phyloP scores from a whole-genome alignment of 495 filamentous ascomycete species.

The Aspergillus sclerotiicarbonarius region DNA sequence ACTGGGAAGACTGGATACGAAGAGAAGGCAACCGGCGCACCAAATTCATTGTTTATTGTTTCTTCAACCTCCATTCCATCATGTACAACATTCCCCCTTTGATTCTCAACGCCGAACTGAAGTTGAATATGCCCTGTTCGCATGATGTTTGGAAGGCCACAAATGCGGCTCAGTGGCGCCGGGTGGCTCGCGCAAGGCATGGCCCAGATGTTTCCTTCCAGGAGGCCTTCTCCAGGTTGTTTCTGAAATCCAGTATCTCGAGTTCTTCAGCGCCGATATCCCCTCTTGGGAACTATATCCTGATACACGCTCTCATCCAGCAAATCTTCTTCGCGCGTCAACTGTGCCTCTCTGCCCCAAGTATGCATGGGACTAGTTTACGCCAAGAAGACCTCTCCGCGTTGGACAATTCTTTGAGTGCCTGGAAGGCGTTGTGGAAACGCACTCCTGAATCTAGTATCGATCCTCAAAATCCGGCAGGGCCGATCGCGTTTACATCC shows the following conservation, averaged over 20 bases:
- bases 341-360: conserved; percentile 45
- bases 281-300: conserved; percentile 53
- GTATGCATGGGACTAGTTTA: conserved; percentile 43
- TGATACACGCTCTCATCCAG: conserved; percentile 54
- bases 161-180: conserved; percentile 46
- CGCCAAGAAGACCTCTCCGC: conserved; percentile 44
- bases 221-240: conserved; percentile 48
- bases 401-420: conserved; percentile 43
- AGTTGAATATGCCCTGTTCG: conserved; percentile 49
- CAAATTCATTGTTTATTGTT: conserved; percentile 53
- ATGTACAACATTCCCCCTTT: conserved; percentile 55
- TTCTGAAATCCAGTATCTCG: conserved; percentile 40
- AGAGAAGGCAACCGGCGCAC: conserved; percentile 51
- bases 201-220: conserved; percentile 44
- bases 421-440: conserved; percentile 55
- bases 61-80: conserved; percentile 55
- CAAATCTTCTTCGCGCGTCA: conserved; percentile 53
- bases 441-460: conserved; percentile 52
- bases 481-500: conserved; percentile 54
- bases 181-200: conserved; percentile 35
- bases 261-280: conserved; percentile 50
- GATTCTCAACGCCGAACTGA: conserved; percentile 49
- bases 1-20: conserved; percentile 51
- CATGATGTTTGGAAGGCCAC: conserved; percentile 53
- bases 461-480: conserved; percentile 52